phyloP scores from a whole-genome alignment of 2,329 filamentous ascomycete genomes.

The Purpureocillium lavendulum region DNA sequence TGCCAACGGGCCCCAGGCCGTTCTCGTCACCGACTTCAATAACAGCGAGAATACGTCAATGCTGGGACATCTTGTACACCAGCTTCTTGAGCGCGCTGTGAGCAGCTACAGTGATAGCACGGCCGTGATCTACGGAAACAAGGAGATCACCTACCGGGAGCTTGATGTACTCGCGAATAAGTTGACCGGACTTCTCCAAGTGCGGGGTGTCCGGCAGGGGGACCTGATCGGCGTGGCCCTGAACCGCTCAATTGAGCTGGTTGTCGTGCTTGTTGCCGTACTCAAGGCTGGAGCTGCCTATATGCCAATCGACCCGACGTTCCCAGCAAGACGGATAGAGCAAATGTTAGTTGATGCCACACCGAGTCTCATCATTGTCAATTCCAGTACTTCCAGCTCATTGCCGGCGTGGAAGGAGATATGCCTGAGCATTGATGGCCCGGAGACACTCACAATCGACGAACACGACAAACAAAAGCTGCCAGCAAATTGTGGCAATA shows the following conservation, averaged over 20 bases:
- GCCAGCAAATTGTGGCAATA: background rate
- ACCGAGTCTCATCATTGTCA: conserved; percentile 7
- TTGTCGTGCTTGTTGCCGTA: conserved; percentile 8
- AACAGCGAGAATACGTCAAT: background rate
- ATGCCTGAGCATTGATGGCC: conserved; percentile 1
- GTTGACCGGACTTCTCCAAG: conserved; percentile 3
- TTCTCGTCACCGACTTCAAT: no score
- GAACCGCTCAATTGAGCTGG: conserved; percentile 10
- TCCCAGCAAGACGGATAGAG: conserved; percentile 9
- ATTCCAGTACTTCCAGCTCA: background rate
- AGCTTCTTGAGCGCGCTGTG: conserved; percentile 3
- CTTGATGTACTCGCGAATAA: conserved; percentile 5
- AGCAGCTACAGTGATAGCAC: conserved; percentile 1
- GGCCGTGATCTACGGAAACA: conserved; percentile 6
- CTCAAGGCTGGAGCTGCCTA: conserved; percentile 11
- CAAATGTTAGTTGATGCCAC: conserved; percentile 9
- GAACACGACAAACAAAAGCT: background rate
- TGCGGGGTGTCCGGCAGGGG: conserved; percentile 4
- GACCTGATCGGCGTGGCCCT: conserved; percentile 8
- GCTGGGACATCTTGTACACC: background rate
- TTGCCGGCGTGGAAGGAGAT: background rate
- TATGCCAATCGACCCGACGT: conserved; percentile 9
- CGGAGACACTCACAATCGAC: background rate
- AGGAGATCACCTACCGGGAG: conserved; percentile 3
- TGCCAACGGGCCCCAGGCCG: no score